Percentiles rank a stretch among this genome's conserved stretches.
These are phyloP conservation scores for Phytophthora fragariaefolia DNA, from an alignment of 352 stramenopile genomes.

Conservation along the genomic window DNA sequence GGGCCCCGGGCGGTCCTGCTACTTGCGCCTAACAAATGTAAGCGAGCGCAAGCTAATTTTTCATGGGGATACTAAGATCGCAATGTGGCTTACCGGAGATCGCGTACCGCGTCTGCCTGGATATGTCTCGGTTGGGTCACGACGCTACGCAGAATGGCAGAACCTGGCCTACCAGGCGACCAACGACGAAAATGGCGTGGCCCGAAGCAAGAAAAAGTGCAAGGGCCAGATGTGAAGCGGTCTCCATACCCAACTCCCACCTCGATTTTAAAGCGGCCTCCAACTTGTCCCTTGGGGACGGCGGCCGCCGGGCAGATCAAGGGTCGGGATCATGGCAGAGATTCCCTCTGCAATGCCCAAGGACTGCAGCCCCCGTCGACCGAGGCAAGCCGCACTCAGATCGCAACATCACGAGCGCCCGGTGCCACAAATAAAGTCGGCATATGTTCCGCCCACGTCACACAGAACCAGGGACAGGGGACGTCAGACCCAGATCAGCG, in stretches of 20 bases:
- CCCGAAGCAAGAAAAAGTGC: not conserved
- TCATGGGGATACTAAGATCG: not conserved
- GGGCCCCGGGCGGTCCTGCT: not conserved
- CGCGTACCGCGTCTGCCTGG: constrained; percentile 11
- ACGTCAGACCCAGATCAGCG: too few relatives aligned
- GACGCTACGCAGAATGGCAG: constrained; percentile 7
- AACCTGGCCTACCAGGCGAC: not conserved
- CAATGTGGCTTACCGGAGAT: constrained; percentile 11
- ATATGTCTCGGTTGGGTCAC: constrained; percentile 8
- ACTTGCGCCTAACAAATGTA: constrained; percentile 13
- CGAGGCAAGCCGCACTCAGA: too few relatives aligned
- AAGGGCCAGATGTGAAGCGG: not conserved
- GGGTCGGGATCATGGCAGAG: too few relatives aligned
- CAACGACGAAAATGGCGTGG: not conserved
- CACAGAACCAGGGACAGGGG: too few relatives aligned
- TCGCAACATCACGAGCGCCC: too few relatives aligned
- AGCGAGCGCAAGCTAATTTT: not conserved
- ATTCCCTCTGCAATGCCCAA: too few relatives aligned
- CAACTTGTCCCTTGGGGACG: not conserved
- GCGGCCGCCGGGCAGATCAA: too few relatives aligned
- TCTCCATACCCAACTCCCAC: not conserved
- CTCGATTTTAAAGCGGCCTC: not conserved
- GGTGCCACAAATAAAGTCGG: too few relatives aligned
- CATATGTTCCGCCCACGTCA: too few relatives aligned
- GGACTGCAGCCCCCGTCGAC: too few relatives aligned